Evolutionary conservation across 306 rosid species (phyloP).

Genomic region (Dalbergia cochinchinensis): DNA sequence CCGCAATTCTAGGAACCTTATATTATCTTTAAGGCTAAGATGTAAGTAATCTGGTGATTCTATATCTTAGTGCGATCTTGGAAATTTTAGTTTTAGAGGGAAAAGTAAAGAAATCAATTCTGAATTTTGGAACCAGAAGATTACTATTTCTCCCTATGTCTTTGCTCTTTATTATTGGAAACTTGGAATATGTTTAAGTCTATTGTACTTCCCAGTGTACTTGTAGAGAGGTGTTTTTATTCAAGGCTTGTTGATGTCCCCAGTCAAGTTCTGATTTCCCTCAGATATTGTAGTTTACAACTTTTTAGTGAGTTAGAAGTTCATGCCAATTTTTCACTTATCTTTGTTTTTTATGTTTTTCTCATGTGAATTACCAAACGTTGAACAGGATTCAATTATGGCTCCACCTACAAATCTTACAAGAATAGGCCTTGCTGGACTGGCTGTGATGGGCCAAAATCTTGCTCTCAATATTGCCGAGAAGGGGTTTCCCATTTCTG

Average conservation of each 20-base stretch:
- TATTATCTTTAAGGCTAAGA: not conserved
- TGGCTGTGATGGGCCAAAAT: constrained; percentile 92
- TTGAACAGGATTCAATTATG: constrained; percentile 63
- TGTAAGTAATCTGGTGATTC: not conserved
- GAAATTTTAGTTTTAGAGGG: not conserved
- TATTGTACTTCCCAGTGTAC: not conserved
- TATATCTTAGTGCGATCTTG: not conserved
- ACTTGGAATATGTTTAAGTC: not conserved
- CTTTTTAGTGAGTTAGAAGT: not conserved
- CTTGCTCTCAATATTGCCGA: constrained; percentile 87
- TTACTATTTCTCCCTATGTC: not conserved
- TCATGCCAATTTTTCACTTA: not conserved
- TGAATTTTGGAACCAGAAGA: constrained; percentile 6
- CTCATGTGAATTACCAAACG: constrained; percentile 23
- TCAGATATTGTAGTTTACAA: constrained; percentile 10
- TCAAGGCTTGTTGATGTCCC: not conserved
- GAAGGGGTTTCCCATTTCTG: constrained; percentile 84
- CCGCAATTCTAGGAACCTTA: not conserved
- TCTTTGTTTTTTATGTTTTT: not conserved
- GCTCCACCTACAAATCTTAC: constrained; percentile 57
- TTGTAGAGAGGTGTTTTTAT: not conserved
- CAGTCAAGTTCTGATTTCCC: not conserved
- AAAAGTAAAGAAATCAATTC: constrained; percentile 4
- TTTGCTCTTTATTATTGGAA: not conserved
- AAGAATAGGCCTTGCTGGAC: constrained; percentile 82